A percentile compares a stretch with the other conserved stretches of the same genome.
phyloP scores from a whole-genome alignment of 805 yeast species.

The Monosporozyma servazzii region DNA sequence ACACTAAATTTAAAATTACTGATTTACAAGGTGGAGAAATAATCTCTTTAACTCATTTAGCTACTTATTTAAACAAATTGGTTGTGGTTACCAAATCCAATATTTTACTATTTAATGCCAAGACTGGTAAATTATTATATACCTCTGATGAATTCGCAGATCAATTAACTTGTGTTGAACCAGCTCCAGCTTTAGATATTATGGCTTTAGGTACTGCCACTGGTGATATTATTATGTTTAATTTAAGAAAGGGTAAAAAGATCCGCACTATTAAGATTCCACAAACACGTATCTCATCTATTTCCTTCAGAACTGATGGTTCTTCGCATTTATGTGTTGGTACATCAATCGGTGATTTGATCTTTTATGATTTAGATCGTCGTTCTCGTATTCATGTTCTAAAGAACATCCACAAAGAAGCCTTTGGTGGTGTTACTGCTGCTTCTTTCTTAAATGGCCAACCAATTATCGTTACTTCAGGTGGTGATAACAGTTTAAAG shows the following conservation, averaged over 20 bases:
- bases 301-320: constrained; percentile 90
- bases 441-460: constrained; percentile 80
- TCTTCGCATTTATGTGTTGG: constrained; percentile 75
- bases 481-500: constrained; percentile 82
- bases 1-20: constrained; percentile 53
- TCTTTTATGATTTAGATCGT: constrained; percentile 72
- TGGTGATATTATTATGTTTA: constrained; percentile 59
- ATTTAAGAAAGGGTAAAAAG: constrained; percentile 54
- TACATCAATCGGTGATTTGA: constrained; percentile 68
- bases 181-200: constrained; percentile 81
- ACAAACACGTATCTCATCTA: constrained; percentile 38
- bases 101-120: constrained; percentile 58
- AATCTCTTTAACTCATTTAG: constrained; percentile 55
- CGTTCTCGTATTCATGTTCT: constrained; percentile 68
- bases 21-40: constrained; percentile 58
- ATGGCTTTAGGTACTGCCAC: constrained; percentile 65
- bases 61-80: constrained; percentile 86
- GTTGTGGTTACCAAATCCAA: constrained; percentile 67
- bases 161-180: constrained; percentile 60
- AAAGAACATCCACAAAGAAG: constrained; percentile 61
- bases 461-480: constrained; percentile 79
- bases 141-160: constrained; percentile 45
- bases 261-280: constrained; percentile 42
- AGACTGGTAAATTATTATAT: constrained; percentile 65
- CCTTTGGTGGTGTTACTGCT: constrained; percentile 67